Evolutionary conservation across 768 basidiomycete genomes (phyloP), one percentile per base, ranked within the genome.

Genomic region (Serpula lacrymans): DNA sequence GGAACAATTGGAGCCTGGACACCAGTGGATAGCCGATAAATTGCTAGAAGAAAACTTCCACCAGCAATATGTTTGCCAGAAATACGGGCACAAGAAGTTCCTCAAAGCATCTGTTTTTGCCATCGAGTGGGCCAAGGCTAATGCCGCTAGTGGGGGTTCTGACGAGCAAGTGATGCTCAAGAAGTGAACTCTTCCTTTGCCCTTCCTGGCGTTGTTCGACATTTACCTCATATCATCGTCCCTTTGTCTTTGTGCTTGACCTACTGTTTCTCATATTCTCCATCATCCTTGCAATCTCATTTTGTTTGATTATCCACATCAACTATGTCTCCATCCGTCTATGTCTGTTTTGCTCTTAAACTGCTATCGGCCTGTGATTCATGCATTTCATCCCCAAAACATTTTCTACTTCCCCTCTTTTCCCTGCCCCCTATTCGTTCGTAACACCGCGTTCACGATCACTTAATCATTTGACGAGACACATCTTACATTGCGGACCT

Each of bases 81-180:
- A 99, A 71, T 99, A 98, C 64, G 82, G 91, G 32, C 79, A 88
- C 75, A 96, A 94, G 82, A 94, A 92, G 66, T 98, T 96, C 78
- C 80, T 98, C 60, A 91, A 95, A 65, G 95, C 87, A 22, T 83
- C 85, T 14, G 62, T 77, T 27, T 89, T 81, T 55, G 87, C 87
- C 30, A 72, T 86, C 55, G 76, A 84, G 41, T 87, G 83, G 83
- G 84, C 85, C 31, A 77, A 69, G 51, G 64, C 59, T 28, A 72
- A 80, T 57, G n/a, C n/a, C n/a, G 50, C 68, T 52, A 59, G 54
- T 37, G 68, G 54, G 42, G 63, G 64, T 53, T 58, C 35, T 50
- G 57, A 60, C 39, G 59, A 52, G 31, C 42, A 42, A 26, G 47
- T 54, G 49, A 46, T 62, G 55, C 53, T 48, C 52, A 62, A 59